A percentile compares a stretch with the other conserved stretches of the same genome.
Evolutionary conservation across 2,329 filamentous ascomycete species (phyloP).

Genomic region (Venturiaceae sp.): DNA sequence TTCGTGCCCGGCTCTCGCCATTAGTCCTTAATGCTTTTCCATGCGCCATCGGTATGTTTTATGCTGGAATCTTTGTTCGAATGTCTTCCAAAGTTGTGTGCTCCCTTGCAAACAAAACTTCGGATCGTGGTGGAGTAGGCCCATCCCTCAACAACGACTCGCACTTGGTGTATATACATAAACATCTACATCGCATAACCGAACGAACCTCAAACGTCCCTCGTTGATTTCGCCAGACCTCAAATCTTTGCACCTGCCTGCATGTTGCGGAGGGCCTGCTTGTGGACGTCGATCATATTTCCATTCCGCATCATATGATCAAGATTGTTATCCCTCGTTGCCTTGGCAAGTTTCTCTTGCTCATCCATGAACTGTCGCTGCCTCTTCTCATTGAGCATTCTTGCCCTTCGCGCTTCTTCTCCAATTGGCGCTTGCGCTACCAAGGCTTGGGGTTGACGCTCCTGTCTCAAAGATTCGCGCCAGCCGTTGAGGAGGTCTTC

Average conservation of each 20-base stretch:
- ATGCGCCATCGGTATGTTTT: not conserved
- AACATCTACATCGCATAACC: not conserved
- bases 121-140: too few species aligned
- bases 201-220: not conserved
- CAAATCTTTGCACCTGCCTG: slow-evolving; percentile 34
- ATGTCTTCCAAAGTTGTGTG: not conserved
- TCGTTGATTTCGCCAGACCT: too few species aligned
- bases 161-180: too few species aligned
- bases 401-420: slow-evolving; percentile 26
- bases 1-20: not conserved
- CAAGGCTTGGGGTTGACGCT: slow-evolving; percentile 15
- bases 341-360: slow-evolving; percentile 49
- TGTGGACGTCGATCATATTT: slow-evolving; percentile 65
- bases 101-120: too few species aligned
- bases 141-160: too few species aligned
- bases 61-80: not conserved
- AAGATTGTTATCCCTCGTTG: slow-evolving; percentile 50
- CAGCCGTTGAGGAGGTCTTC: slow-evolving; percentile 24
- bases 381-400: slow-evolving; percentile 52
- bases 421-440: slow-evolving; percentile 14
- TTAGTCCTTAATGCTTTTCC: not conserved
- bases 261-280: slow-evolving; percentile 71
- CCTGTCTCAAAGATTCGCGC: slow-evolving; percentile 22
- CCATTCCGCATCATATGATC: slow-evolving; percentile 49
- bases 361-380: slow-evolving; percentile 52